A percentile compares a stretch with the other conserved stretches of the same genome.
Evolutionary conservation across 306 rosid genomes (phyloP).

Genomic region (Cicer pinnatifidum): DNA sequence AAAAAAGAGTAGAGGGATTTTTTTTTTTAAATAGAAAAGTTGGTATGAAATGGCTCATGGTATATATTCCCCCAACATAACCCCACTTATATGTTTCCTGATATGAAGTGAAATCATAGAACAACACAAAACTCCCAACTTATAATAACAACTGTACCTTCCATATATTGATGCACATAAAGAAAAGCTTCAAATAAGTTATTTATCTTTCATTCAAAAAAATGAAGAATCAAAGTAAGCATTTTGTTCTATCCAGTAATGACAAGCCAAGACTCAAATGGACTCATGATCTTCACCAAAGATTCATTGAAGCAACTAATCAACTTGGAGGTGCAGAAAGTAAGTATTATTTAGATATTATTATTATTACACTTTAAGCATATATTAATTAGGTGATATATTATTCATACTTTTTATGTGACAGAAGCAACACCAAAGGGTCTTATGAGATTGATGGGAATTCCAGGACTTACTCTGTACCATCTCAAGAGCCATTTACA

Average conservation of each 20-base stretch:
- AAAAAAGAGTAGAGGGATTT: constrained; percentile 47
- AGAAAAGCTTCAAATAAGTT: constrained; percentile 31
- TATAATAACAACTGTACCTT: constrained; percentile 62
- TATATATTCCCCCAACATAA: constrained; percentile 93
- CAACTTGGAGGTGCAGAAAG: constrained; percentile 96
- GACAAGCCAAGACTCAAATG: constrained; percentile 95
- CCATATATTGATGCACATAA: constrained; percentile 52
- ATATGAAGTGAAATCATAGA: constrained; percentile 90
- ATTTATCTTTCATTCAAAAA: neutral
- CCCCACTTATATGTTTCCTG: constrained; percentile 94
- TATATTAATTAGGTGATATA: constrained; percentile 24
- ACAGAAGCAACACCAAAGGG: constrained; percentile 98
- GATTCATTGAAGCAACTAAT: constrained; percentile 76
- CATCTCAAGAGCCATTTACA: constrained; percentile 99
- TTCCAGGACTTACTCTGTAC: constrained; percentile 90
- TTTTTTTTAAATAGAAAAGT: constrained; percentile 49
- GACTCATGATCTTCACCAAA: constrained; percentile 89
- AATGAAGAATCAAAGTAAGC: constrained; percentile 75
- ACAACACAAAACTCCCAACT: constrained; percentile 61
- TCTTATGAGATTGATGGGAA: constrained; percentile 85
- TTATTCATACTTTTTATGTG: constrained; percentile 37
- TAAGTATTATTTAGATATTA: constrained; percentile 49
- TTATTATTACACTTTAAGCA: constrained; percentile 16
- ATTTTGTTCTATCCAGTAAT: constrained; percentile 89
- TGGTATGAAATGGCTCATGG: constrained; percentile 74